These are phyloP conservation scores for Platanthera zijinensis DNA, from an alignment of 106 monocot genomes.

Conservation along the genomic window DNA sequence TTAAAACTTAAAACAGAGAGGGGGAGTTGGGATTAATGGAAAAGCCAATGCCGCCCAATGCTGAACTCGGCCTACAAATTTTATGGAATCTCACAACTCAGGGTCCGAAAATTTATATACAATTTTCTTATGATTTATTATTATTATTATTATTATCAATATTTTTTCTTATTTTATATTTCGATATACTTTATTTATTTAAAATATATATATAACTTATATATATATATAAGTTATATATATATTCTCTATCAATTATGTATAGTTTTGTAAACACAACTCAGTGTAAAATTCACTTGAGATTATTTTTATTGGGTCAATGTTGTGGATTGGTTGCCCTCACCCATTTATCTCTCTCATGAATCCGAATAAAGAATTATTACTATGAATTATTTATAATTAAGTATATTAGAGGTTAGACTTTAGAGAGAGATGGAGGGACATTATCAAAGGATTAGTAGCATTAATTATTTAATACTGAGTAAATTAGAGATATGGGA, in stretches of 20 bases:
- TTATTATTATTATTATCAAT: not conserved
- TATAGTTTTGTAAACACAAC: not conserved
- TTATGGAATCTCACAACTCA: not conserved
- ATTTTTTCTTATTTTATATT: not conserved
- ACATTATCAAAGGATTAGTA: no score
- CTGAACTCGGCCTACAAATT: not conserved
- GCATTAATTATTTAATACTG: no score
- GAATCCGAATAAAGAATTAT: no score
- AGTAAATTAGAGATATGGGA: no score
- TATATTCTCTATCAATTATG: not conserved
- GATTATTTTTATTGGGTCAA: no score
- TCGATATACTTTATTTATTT: not conserved
- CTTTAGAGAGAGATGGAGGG: no score
- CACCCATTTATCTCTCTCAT: no score
- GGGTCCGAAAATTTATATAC: not conserved
- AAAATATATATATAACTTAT: not conserved
- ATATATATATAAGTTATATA: no score
- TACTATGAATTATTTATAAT: no score
- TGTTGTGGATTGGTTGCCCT: no score
- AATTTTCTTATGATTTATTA: not conserved
- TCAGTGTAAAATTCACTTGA: not conserved
- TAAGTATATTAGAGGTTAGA: no score
- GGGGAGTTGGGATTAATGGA: not conserved
- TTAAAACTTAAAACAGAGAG: not conserved
- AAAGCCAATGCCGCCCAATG: not conserved